Evolutionary conservation across 306 rosid species (phyloP).

Genomic region (Vigna hirtella): DNA sequence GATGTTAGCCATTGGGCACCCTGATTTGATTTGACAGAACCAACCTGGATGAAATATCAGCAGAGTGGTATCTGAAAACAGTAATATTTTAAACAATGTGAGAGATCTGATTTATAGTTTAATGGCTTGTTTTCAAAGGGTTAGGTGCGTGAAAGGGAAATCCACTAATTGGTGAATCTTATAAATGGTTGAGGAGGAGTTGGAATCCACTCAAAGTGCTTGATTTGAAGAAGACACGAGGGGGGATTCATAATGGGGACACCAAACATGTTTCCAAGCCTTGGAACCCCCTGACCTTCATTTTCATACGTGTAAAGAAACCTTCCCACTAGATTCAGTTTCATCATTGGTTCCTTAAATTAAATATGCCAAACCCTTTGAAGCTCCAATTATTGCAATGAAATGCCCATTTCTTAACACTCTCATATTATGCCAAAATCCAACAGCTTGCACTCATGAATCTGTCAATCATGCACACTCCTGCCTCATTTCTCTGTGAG

Average conservation of each 20-base stretch:
- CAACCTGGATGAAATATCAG: conserved; percentile 53
- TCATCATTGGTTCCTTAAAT: conserved; percentile 59
- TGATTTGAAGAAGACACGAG: conserved; percentile 58
- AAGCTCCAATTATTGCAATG: conserved; percentile 64
- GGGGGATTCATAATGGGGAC: conserved; percentile 55
- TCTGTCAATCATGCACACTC: conserved; percentile 28
- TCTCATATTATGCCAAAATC: conserved; percentile 40
- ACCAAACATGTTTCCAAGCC: conserved; percentile 57
- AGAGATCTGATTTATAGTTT: conserved; percentile 50
- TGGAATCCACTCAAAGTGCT: conserved; percentile 93
- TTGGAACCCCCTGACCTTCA: conserved; percentile 38
- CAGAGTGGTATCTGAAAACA: conserved; percentile 51
- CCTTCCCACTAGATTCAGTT: conserved; percentile 55
- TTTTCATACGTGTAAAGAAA: conserved; percentile 72
- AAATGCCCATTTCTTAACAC: conserved; percentile 36
- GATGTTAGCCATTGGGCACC: conserved; percentile 62
- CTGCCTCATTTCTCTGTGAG: not conserved
- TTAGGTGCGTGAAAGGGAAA: conserved; percentile 91
- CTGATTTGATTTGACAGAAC: conserved; percentile 69
- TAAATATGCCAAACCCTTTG: conserved; percentile 35
- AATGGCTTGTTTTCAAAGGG: conserved; percentile 61
- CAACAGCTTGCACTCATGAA: conserved; percentile 38
- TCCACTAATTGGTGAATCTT: conserved; percentile 71
- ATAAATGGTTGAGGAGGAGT: conserved; percentile 83
- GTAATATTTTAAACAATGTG: conserved; percentile 36